Evolutionary conservation across 2,329 filamentous ascomycete species (phyloP).

Genomic region (Aspergillus transmontanensis): DNA sequence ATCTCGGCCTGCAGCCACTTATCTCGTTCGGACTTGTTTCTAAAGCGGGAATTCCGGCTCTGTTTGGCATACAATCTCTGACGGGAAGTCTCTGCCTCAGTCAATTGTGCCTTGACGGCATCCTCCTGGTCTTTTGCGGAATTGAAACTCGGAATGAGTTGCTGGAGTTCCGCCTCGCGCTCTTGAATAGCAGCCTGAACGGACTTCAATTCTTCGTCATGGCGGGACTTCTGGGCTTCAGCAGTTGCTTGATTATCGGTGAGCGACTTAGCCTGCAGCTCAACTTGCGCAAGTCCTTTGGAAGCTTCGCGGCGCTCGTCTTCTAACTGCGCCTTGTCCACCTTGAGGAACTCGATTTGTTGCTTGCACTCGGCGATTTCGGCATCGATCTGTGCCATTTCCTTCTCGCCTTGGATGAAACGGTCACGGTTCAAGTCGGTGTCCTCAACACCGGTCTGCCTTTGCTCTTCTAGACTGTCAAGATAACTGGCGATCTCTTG

Average conservation of each 20-base stretch:
- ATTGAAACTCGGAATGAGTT: slow-evolving; percentile 76
- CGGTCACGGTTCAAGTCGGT: slow-evolving; percentile 78
- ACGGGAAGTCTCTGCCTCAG: slow-evolving; percentile 72
- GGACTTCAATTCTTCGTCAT: slow-evolving; percentile 70
- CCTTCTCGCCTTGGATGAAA: slow-evolving; percentile 77
- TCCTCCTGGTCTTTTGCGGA: slow-evolving; percentile 73
- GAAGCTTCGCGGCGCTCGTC: slow-evolving; percentile 84
- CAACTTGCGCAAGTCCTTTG: slow-evolving; percentile 78
- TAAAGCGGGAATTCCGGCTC: slow-evolving; percentile 82
- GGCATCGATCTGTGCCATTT: slow-evolving; percentile 73
- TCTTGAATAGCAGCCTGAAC: slow-evolving; percentile 73
- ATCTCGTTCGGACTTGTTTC: slow-evolving; percentile 85
- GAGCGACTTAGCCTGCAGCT: slow-evolving; percentile 80
- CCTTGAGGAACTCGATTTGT: slow-evolving; percentile 78
- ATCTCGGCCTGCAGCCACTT: slow-evolving; percentile 80
- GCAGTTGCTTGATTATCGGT: slow-evolving; percentile 79
- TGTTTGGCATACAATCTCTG: slow-evolving; percentile 90
- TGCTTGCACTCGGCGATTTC: slow-evolving; percentile 80
- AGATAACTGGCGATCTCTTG: slow-evolving; percentile 74
- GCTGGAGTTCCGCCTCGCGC: slow-evolving; percentile 74
- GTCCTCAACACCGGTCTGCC: slow-evolving; percentile 80
- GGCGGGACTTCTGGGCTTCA: slow-evolving; percentile 70
- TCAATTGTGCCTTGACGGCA: slow-evolving; percentile 69
- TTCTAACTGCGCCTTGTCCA: slow-evolving; percentile 85
- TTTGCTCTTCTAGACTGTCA: slow-evolving; percentile 78